Conservation (phyloP, 805 yeast genomes). For the Scheffersomyces lignosus region DNA sequence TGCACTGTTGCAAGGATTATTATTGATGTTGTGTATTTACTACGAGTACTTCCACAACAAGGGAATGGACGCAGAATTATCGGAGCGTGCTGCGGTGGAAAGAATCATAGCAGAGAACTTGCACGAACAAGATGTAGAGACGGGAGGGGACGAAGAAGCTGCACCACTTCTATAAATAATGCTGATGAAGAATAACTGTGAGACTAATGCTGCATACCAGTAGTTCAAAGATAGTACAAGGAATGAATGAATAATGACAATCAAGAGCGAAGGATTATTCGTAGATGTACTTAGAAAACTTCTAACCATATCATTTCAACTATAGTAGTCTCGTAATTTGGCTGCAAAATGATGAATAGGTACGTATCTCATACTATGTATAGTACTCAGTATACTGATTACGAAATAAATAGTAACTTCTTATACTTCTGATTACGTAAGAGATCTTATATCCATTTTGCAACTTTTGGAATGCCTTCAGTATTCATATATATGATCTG, state of each 20-base stretch:
- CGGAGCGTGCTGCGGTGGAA: constrained; percentile 30
- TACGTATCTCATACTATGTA: too few species aligned
- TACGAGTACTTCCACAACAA: constrained; percentile 22
- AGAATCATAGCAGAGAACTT: constrained; percentile 28
- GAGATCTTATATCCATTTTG: too few species aligned
- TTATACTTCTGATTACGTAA: too few species aligned
- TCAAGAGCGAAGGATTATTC: too few species aligned
- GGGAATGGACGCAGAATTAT: constrained; percentile 21
- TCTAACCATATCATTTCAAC: too few species aligned
- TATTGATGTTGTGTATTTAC: constrained; percentile 62
- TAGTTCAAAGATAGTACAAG: background rate
- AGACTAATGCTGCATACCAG: background rate
- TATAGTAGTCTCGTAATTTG: too few species aligned
- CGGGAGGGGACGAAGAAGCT: background rate
- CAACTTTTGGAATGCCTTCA: too few species aligned
- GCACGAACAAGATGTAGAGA: constrained; percentile 2
- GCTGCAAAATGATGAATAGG: too few species aligned
- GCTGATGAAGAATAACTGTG: background rate
- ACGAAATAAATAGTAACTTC: too few species aligned
- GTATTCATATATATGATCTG: too few species aligned
- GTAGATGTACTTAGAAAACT: too few species aligned
- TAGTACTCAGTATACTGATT: too few species aligned
- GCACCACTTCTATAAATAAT: background rate
- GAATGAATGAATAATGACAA: background rate
- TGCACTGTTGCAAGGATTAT: constrained; percentile 61